A percentile compares a stretch with the other conserved stretches of the same genome.
These are phyloP conservation scores for Phytopythium vexans DNA, from an alignment of 352 stramenopile genomes.

Conservation along the genomic window DNA sequence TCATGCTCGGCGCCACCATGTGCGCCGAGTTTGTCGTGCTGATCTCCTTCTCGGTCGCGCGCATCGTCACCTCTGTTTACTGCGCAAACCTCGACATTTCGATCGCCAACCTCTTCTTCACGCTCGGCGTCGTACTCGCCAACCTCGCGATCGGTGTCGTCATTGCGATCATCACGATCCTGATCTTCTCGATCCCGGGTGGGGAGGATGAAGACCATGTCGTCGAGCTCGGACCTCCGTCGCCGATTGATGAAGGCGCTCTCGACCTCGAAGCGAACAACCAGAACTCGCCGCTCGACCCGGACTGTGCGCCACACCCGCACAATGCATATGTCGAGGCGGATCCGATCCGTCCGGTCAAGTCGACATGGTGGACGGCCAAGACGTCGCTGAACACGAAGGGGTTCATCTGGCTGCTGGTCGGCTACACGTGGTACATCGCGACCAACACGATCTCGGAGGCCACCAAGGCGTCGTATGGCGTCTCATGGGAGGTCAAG, in stretches of 20 bases:
- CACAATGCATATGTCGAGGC: conserved; percentile 59
- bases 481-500: conserved; percentile 63
- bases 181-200: conserved; percentile 60
- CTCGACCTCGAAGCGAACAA: conserved; percentile 19
- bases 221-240: conserved; percentile 18
- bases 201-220: conserved; percentile 31
- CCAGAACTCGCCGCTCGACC: conserved; percentile 3
- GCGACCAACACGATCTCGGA: conserved; percentile 41
- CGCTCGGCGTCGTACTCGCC: conserved; percentile 42
- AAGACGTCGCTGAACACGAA: conserved; percentile 47
- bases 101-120: conserved; percentile 52
- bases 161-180: conserved; percentile 44
- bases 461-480: conserved; percentile 36
- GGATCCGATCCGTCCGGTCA: neutral
- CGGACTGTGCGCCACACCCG: conserved; percentile 35
- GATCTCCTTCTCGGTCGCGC: conserved; percentile 62
- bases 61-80: conserved; percentile 59
- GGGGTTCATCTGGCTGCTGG: conserved; percentile 60
- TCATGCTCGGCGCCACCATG: conserved; percentile 74
- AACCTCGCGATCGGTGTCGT: conserved; percentile 49
- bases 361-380: conserved; percentile 18
- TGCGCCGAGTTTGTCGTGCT: conserved; percentile 69
- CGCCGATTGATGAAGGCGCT: conserved; percentile 7
- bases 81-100: conserved; percentile 54
- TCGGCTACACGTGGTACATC: conserved; percentile 65